phyloP scores from a whole-genome alignment of 1,284 basidiomycete genomes.

The Cryptococcus jaspeensis region DNA sequence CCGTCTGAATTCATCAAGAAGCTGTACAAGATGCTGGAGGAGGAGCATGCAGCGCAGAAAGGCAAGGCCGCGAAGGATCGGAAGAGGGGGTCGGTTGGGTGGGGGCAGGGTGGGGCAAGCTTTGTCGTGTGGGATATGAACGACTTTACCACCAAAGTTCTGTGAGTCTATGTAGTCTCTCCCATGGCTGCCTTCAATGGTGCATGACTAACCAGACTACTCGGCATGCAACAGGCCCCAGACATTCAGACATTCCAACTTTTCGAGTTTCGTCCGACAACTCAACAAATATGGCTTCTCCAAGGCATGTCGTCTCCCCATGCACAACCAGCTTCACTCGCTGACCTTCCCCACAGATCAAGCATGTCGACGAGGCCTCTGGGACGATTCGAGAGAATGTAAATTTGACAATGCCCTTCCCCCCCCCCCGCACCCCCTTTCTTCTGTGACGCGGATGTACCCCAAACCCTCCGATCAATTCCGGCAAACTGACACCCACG shows the following conservation, averaged over 20 bases:
- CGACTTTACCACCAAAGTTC: constrained; percentile 89
- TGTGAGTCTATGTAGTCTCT: constrained; percentile 49
- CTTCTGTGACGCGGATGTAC: too few relatives aligned
- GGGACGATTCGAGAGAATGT: constrained; percentile 45
- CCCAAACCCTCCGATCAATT: not conserved
- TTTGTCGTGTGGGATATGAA: constrained; percentile 99
- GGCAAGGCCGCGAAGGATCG: constrained; percentile 31
- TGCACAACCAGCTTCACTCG: not conserved
- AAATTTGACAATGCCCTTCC: too few relatives aligned
- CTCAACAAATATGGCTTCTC: constrained; percentile 99
- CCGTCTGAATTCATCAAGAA: constrained; percentile 88
- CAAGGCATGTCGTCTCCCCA: constrained; percentile 60
- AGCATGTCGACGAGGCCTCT: constrained; percentile 44
- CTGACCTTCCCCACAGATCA: constrained; percentile 35
- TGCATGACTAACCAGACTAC: not conserved
- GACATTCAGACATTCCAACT: constrained; percentile 97
- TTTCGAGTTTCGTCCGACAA: constrained; percentile 89
- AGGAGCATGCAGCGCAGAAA: constrained; percentile 39
- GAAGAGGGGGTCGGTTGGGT: constrained; percentile 59
- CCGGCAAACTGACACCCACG: not conserved
- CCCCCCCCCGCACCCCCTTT: too few relatives aligned
- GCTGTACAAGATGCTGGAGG: constrained; percentile 69
- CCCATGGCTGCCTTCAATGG: not conserved
- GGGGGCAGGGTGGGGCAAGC: constrained; percentile 81
- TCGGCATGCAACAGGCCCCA: constrained; percentile 58